Base-by-base conservation (phyloP, 1,139 yeast species). In the Protomyces macrosporus region DNA sequence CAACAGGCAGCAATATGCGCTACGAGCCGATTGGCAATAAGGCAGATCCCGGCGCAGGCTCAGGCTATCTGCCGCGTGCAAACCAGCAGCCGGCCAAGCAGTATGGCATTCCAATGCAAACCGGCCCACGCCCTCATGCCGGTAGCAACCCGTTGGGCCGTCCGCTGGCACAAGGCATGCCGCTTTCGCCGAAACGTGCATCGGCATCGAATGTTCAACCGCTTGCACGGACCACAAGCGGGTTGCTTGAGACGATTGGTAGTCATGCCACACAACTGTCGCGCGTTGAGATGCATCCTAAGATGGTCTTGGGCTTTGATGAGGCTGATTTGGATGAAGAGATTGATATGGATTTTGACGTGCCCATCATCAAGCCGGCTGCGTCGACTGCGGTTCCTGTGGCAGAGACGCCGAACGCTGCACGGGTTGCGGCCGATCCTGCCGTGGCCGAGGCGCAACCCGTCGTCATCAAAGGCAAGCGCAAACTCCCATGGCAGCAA, bases 291-390 rank as follows among this genome's bases (percentile, higher is more conserved):
- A 30, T 14, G 48, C 23, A 42, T 42, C 23, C 23, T 2, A 23
- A 23, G 23, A 23, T 23, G 9, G 58, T 53, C 12, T 60, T 65
- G 30, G 50, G 51, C 34, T 51, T 65, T 34, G 54, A 65, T 42
- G 65, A 65, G 56, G 58, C 52, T 34, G 66, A 65, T 55, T 56
- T 65, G 9, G 67, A 65, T 33, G 67, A 65, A 40, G 63, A 65
- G 32, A 30, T 64, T 16, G 45, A 56, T 9, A 36, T 59, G 23
- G 60, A 64, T 23, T 60, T 59, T 36, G 60, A 64, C 14, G 37
- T 40, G 65, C 53, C 37, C 50, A 39, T 37, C 37, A 45, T 16
- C 32, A 45, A 42, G 50, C 51, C 57, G 16, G 32, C 53, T 45
- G 53, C 59, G 42, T 35, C 51, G 16, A 42, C 55, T 14, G 16